Evolutionary conservation across 306 rosid species (phyloP).

Genomic region (Styphnolobium japonicum): DNA sequence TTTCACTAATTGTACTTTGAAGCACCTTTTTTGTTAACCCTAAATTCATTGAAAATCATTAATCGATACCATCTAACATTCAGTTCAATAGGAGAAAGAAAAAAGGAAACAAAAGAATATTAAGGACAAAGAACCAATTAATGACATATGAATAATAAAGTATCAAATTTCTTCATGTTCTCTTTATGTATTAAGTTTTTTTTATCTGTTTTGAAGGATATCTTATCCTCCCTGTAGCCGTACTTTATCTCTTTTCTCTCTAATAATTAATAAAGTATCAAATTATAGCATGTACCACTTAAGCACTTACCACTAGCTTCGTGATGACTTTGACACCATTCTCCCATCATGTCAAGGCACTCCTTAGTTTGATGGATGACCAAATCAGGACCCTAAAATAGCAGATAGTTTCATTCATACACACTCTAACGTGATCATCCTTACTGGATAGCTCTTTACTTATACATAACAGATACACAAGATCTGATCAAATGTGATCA

Average conservation of each 20-base stretch:
- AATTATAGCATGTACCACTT: slow-evolving; percentile 37
- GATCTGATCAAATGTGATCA: neutral
- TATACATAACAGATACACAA: neutral
- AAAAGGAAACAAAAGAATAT: neutral
- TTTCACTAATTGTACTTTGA: slow-evolving; percentile 69
- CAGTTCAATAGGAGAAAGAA: neutral
- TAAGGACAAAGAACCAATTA: neutral
- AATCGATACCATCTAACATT: slow-evolving; percentile 16
- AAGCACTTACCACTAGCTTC: slow-evolving; percentile 85
- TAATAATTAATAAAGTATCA: neutral
- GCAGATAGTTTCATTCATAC: slow-evolving; percentile 19
- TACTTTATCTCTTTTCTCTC: neutral
- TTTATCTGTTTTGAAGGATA: slow-evolving; percentile 19
- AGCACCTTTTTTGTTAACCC: slow-evolving; percentile 80
- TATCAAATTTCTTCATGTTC: neutral
- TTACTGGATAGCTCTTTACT: neutral
- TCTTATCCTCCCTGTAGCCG: neutral
- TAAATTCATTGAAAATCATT: slow-evolving; percentile 34
- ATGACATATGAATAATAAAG: neutral
- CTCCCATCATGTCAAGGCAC: slow-evolving; percentile 89
- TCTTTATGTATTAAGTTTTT: neutral
- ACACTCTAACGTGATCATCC: neutral
- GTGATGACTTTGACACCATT: slow-evolving; percentile 96
- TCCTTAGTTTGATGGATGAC: slow-evolving; percentile 85
- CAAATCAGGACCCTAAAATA: slow-evolving; percentile 90